phyloP scores from a whole-genome alignment of 179 eudicot species.

The Silene noctiflora region DNA sequence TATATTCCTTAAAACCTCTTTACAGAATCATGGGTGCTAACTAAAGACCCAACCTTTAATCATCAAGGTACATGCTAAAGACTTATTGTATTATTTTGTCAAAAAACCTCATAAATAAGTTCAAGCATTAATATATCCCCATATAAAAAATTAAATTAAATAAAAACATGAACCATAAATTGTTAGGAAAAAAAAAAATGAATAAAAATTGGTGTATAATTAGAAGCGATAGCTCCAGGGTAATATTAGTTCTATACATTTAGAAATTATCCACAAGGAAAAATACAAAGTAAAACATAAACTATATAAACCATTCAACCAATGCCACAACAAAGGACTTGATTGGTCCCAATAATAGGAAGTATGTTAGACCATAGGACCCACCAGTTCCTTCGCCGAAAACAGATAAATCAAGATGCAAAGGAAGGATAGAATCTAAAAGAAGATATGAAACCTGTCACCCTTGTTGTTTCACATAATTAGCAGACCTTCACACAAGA shows the following conservation, averaged over 20 bases:
- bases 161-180: background rate
- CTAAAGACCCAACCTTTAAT: background rate
- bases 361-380: constrained; percentile 1
- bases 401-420: background rate
- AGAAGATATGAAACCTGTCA: background rate
- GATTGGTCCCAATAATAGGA: background rate
- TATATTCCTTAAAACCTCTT: background rate
- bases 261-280: background rate
- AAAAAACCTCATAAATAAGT: background rate
- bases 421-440: constrained; percentile 5
- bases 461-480: constrained; percentile 7
- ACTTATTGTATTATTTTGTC: background rate
- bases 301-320: background rate
- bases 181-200: background rate
- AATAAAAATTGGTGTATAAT: background rate
- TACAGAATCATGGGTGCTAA: background rate
- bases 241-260: background rate
- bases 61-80: background rate
- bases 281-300: background rate
- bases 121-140: background rate
- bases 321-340: constrained; percentile 1
- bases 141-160: too few species aligned
- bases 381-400: background rate
- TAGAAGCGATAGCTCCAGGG: background rate
- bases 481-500: background rate